Evolutionary conservation across 805 yeast genomes (phyloP), one percentile per base, ranked within the genome.

Genomic region (Jamesozyma spencerorum): DNA sequence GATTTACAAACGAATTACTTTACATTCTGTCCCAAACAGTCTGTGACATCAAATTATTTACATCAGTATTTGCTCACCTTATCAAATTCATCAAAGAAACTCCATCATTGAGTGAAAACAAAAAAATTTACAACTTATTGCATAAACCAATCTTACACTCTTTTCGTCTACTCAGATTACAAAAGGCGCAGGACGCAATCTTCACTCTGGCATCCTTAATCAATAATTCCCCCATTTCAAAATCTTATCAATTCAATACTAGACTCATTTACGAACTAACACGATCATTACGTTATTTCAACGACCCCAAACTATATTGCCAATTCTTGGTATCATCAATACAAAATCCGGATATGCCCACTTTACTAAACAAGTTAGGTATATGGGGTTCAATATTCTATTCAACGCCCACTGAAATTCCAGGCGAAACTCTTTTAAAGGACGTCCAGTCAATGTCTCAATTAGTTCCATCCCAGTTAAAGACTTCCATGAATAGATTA

Each of bases 341-440:
- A 6, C 20, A 37, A 13, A 20, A 31, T 3, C 41, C 44, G 15
- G 15, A 39, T 10, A 46, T 55, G 10, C 41, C 43, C 5, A 27
- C n/a, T 4, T 26, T 57, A 12, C 24, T 60, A 28, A 60, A 60
- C 38, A 42, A 53, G 2, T 39, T 60, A 8, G 62, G 63, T 0
- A 7, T 60, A 11, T 55, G 60, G 60, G 42, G 55, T 8, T 39
- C 51, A n/a, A 41, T 51, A 3, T 53, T 50, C 31, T 57, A 55
- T 38, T 36, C 39, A 5, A 37, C 31, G 2, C 19, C 36, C 0
- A 29, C 7, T 1, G 24, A 35, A 28, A 5, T 40, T 13, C 14
- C 36, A 7, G 12, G 6, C 2, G 15, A 26, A 15, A 20, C 18
- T 5, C 5, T 35, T 2, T 1, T 1, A 11, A 5, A 20, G 12